Base-by-base conservation (phyloP, 163 green algal species). In the Coccomyxa subellipsoidea region DNA sequence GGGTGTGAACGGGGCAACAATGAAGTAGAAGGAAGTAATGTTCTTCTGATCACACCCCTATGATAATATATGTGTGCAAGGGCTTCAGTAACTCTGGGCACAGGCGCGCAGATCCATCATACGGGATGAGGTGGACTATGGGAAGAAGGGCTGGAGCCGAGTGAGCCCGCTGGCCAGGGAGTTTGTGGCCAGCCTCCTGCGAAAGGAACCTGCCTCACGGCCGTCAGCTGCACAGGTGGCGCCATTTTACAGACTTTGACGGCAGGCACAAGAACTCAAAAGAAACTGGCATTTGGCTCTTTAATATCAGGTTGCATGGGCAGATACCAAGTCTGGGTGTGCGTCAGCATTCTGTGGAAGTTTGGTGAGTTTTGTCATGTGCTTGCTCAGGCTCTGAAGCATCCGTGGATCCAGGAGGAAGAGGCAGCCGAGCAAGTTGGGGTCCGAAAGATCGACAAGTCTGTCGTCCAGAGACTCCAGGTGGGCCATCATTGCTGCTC, bases 121-220 rank as follows among this genome's bases (percentile, higher is more conserved):
- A 8, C 7, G 66, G 21, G 7, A n/a, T 35, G n/a, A 35, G 29
- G 66, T 73, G 66, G 66, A 73, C 66, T 73, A 37, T 35, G n/a
- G 29, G 21, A 34, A 73, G 29, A 34, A 35, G 66, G 10, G 76
- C 7, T 98, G 95, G 95, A 38, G 82, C 21, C 89, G 91, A 38
- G 90, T 98, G 54, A 92, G 85, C 29, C 84, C 92, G 0, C 81
- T 92, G 35, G 94, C 92, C 39, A 95, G 95, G 85, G 92, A 95
- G 79, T 98, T 98, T 84, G 88, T 96, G 35, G 81, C 32, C n/a
- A 38, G 12, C 12, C 82, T 97, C 79, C 93, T 97, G 6, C 83
- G 89, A 79, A 97, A 97, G 69, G 91, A 97, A 81, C 88, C 90
- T 18, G 82, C 66, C 31, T 78, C 89, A 82, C 90, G 94, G 12